Percentiles rank a stretch among this genome's conserved stretches.
These are phyloP conservation scores for Penicillium sp. DNA, from an alignment of 2,329 filamentous ascomycete species.

Conservation along the genomic window DNA sequence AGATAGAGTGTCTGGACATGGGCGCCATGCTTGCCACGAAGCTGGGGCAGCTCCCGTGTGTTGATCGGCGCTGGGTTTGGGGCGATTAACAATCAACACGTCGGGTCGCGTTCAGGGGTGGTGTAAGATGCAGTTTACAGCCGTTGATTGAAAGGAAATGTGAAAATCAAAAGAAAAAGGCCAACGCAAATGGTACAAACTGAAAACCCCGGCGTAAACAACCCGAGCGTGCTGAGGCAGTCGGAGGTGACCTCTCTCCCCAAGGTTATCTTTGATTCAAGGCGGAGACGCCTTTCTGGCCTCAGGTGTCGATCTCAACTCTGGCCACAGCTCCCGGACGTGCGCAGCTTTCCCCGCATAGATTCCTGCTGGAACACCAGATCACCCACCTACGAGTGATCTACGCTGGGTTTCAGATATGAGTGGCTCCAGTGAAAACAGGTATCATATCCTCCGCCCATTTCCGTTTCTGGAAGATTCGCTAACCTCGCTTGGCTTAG, in stretches of 20 bases:
- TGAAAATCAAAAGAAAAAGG: background rate
- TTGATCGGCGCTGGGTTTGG: slow-evolving; percentile 14
- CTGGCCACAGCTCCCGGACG: slow-evolving; percentile 7
- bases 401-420: slow-evolving; percentile 24
- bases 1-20: slow-evolving; percentile 27
- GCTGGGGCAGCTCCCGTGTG: slow-evolving; percentile 5
- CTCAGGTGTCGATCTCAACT: slow-evolving; percentile 20
- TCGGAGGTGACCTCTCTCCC: slow-evolving; percentile 6
- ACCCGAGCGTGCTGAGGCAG: background rate
- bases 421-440: slow-evolving; percentile 39
- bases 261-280: slow-evolving; percentile 16
- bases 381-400: background rate
- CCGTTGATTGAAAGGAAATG: background rate
- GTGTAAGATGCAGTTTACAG: background rate
- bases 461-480: background rate
- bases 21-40: slow-evolving; percentile 31
- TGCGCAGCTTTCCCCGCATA: slow-evolving; percentile 23
- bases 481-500: slow-evolving; percentile 24
- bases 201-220: background rate
- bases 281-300: slow-evolving; percentile 20
- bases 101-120: slow-evolving; percentile 18
- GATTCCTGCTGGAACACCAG: background rate
- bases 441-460: slow-evolving; percentile 24
- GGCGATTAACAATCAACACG: slow-evolving; percentile 20
- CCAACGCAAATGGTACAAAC: background rate